Base-by-base conservation (phyloP, 2,329 filamentous ascomycete genomes). In the Colletotrichum simmondsii region DNA sequence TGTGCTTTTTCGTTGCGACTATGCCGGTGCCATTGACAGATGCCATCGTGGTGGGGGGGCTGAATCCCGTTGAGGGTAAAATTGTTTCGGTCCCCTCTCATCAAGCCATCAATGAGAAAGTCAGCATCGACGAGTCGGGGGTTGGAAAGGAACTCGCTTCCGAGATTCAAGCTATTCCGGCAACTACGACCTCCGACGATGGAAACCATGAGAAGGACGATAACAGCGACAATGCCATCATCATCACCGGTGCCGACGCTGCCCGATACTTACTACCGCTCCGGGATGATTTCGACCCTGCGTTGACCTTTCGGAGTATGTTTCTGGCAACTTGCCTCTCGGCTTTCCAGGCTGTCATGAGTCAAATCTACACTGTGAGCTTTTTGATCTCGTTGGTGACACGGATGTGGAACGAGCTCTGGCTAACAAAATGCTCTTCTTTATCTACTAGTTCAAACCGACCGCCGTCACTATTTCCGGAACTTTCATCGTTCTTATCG, bases 401-500 rank as follows among this genome's bases (percentile, higher is more conserved):
- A n/a, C 19, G 42, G 16, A n/a, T 10, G 19, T n/a, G 19, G 19
- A 10, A 8, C 19, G 42, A 49, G 7, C 1, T 49, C 52, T 42
- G 56, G 26, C 52, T 54, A 14, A 54, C 1, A n/a, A 54, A 14
- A 56, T 76, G 42, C 19, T 49, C 16, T 19, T 11, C 12, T 30
- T 24, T 49, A 5, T 35, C 11, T 14, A 49, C 10, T 54, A 89
- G 86, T 89, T 87, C 78, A 89, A 89, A 83, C 87, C 87, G 0
- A 90, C 87, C 0, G 3, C 49, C 1, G 77, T 87, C 46, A 82
- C 81, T 3, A 86, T 90, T 22, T 82, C 83, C 19, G 87, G 87
- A 49, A 89, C 87, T 0, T 90, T 90, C 67, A 88, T 90, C 64
- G 87, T 89, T 5, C 83, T 90, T 53, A 88, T 90, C 58, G 86